phyloP scores from a whole-genome alignment of 2,329 filamentous ascomycete genomes.

The Apiospora arundinis region DNA sequence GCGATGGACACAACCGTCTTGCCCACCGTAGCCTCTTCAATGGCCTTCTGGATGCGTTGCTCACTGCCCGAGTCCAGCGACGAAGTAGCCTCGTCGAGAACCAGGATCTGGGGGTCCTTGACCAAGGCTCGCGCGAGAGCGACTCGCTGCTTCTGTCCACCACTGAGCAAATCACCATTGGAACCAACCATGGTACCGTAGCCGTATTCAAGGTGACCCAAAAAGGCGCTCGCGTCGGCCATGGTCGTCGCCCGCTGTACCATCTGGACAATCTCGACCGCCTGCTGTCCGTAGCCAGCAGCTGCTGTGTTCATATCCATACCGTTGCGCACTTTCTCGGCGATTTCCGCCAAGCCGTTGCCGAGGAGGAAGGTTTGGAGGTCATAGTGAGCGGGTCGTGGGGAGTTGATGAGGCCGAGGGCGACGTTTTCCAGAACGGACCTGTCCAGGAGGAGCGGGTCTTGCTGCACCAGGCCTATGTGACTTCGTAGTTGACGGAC shows the following conservation, averaged over 20 bases:
- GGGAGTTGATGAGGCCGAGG: conserved; percentile 44
- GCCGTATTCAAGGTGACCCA: conserved; percentile 53
- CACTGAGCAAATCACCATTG: conserved; percentile 51
- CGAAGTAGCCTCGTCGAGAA: conserved; percentile 58
- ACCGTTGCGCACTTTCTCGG: conserved; percentile 58
- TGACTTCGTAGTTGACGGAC: conserved; percentile 44
- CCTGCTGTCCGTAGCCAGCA: conserved; percentile 48
- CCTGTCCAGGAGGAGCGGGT: conserved; percentile 41
- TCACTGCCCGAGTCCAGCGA: conserved; percentile 57
- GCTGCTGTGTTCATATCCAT: conserved; percentile 53
- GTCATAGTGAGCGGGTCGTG: conserved; percentile 35
- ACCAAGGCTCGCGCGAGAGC: conserved; percentile 55
- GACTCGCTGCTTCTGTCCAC: conserved; percentile 56
- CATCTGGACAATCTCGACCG: conserved; percentile 57
- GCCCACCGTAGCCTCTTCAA: conserved; percentile 41
- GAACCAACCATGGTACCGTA: conserved; percentile 50
- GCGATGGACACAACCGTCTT: conserved; percentile 73
- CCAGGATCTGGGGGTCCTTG: conserved; percentile 51
- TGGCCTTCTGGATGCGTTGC: conserved; percentile 47
- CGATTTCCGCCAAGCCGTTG: conserved; percentile 55
- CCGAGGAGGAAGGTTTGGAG: conserved; percentile 56
- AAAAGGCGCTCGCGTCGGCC: conserved; percentile 62
- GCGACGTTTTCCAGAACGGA: conserved; percentile 47
- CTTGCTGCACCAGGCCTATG: conserved; percentile 42
- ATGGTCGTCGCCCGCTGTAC: conserved; percentile 58